Conservation (phyloP, 1,284 basidiomycete species). For the Volvariella surrecta region DNA sequence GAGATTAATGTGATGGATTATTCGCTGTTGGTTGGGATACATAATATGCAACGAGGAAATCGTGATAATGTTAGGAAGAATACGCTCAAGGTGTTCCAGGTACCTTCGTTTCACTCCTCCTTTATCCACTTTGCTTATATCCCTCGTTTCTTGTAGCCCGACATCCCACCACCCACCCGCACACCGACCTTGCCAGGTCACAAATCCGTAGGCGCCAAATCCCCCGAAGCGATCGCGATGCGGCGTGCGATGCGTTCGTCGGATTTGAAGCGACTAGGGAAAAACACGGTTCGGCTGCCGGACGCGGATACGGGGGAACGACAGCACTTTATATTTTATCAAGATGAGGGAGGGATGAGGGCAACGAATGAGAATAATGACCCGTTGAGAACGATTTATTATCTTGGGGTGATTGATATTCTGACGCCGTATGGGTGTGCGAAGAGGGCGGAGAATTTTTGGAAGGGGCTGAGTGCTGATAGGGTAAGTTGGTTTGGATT, state of each 20-base stretch:
- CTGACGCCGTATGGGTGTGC: conserved; percentile 77
- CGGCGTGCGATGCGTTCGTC: conserved; percentile 80
- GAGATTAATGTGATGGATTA: conserved; percentile 93
- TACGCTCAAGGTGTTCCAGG: conserved; percentile 88
- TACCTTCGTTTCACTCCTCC: conserved; percentile 27
- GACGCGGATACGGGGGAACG: conserved; percentile 60
- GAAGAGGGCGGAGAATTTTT: conserved; percentile 86
- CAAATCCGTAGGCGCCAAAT: conserved; percentile 27
- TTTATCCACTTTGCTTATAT: neutral
- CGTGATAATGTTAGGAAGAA: conserved; percentile 85
- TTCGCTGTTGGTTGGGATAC: conserved; percentile 88
- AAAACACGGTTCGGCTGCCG: conserved; percentile 60
- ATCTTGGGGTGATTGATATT: conserved; percentile 92
- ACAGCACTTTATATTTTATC: conserved; percentile 88
- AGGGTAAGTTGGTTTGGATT: conserved; percentile 42
- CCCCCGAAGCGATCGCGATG: conserved; percentile 74
- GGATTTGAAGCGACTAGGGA: conserved; percentile 70
- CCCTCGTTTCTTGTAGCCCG: conserved; percentile 38
- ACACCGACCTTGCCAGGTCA: conserved; percentile 10
- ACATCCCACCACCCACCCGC: conserved; percentile 36
- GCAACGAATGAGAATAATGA: conserved; percentile 85
- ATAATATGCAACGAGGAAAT: conserved; percentile 88
- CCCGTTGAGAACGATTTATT: conserved; percentile 79
- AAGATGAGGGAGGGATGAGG: conserved; percentile 91
- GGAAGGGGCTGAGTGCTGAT: conserved; percentile 87